Evolutionary conservation across 352 stramenopile species (phyloP).

Genomic region (Phytophthora boehmeriae): DNA sequence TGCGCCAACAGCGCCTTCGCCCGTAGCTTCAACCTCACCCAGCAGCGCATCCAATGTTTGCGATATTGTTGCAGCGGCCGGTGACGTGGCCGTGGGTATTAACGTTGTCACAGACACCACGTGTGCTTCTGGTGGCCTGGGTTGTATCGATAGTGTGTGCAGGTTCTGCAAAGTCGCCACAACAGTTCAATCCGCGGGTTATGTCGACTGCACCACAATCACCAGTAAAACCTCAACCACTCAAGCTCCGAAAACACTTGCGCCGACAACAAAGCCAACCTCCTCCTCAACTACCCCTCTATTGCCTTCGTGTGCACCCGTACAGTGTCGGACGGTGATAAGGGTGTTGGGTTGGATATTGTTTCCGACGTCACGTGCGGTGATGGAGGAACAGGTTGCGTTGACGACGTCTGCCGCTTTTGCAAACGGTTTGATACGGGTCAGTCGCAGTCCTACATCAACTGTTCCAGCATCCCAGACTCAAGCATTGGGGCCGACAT

Average conservation of each 20-base stretch:
- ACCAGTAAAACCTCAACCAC: not conserved
- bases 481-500: slow-evolving; percentile 29
- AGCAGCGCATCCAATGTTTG: slow-evolving; percentile 5
- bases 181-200: slow-evolving; percentile 30
- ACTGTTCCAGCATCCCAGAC: slow-evolving; percentile 29
- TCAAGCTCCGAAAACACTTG: not conserved
- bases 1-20: slow-evolving; percentile 2
- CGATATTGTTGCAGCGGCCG: slow-evolving; percentile 10
- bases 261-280: slow-evolving; percentile 4
- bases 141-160: slow-evolving; percentile 42
- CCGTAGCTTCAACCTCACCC: not conserved
- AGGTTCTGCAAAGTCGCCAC: slow-evolving; percentile 36
- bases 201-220: slow-evolving; percentile 22
- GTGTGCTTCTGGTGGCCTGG: slow-evolving; percentile 36
- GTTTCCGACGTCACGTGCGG: slow-evolving; percentile 45
- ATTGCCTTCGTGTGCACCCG: slow-evolving; percentile 24
- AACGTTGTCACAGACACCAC: slow-evolving; percentile 32
- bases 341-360: slow-evolving; percentile 41
- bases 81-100: slow-evolving; percentile 28
- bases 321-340: slow-evolving; percentile 34
- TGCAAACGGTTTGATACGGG: slow-evolving; percentile 40
- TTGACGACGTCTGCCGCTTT: slow-evolving; percentile 34
- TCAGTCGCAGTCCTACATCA: slow-evolving; percentile 37
- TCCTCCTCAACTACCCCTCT: slow-evolving; percentile 15
- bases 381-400: slow-evolving; percentile 41